Percentiles rank a stretch among this genome's conserved stretches.
These are phyloP conservation scores for Ceratocystis huliohia DNA, from an alignment of 2,329 filamentous ascomycete genomes.

Conservation along the genomic window DNA sequence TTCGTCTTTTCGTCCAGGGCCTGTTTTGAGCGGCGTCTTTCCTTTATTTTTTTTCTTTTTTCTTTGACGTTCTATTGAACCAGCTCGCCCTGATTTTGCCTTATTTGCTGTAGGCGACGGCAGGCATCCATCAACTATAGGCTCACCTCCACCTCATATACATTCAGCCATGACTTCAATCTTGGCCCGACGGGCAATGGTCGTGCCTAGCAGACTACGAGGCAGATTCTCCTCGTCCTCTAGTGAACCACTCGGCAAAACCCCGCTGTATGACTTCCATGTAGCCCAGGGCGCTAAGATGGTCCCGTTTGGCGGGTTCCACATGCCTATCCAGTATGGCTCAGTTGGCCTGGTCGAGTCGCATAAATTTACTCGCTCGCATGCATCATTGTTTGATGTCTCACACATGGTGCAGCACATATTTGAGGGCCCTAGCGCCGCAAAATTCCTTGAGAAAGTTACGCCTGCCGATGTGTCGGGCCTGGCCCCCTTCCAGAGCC, in stretches of 20 bases:
- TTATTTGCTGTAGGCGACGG: neutral
- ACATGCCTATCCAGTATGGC: conserved; percentile 84
- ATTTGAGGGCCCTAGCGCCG: conserved; percentile 67
- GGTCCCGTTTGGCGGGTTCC: conserved; percentile 88
- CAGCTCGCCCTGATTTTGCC: neutral
- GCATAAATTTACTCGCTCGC: conserved; percentile 77
- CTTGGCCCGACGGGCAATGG: conserved; percentile 14
- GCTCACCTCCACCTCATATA: neutral
- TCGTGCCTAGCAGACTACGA: conserved; percentile 13
- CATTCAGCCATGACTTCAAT: conserved; percentile 16
- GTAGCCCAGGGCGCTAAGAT: conserved; percentile 73
- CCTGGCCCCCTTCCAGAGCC: conserved; percentile 56
- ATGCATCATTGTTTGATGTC: conserved; percentile 89
- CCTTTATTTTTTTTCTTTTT: neutral
- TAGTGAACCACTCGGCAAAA: conserved; percentile 40
- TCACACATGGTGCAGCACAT: conserved; percentile 92
- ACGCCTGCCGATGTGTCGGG: conserved; percentile 62
- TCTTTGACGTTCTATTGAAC: neutral
- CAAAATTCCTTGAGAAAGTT: conserved; percentile 68
- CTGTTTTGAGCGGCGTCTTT: neutral
- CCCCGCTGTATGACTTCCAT: conserved; percentile 68
- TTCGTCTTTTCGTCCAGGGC: neutral
- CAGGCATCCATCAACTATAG: neutral
- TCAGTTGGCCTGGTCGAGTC: conserved; percentile 67
- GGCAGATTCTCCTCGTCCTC: conserved; percentile 21